Base-by-base conservation (phyloP, 805 yeast genomes). In the Metschnikowia henanensis region DNA sequence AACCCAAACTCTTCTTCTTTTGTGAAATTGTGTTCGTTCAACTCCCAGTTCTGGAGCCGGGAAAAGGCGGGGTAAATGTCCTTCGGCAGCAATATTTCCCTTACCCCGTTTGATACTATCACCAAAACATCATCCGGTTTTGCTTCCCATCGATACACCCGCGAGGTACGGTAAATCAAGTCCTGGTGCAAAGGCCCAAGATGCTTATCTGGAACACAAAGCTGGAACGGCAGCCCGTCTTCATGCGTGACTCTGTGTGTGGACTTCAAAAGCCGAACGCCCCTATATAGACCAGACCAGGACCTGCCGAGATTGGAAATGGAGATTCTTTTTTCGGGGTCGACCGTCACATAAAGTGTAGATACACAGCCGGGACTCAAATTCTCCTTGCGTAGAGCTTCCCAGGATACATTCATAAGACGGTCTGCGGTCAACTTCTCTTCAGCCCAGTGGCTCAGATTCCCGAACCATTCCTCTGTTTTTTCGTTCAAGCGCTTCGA, bases 221-320 rank as follows among this genome's bases (percentile, higher is more conserved):
- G 23, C 20, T 40, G 38, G 23, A 17, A 34, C n/a, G 34, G 30
- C 8, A 18, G 20, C 22, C 43, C 38, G 31, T 40, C 43, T 9
- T 16, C 33, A 15, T 40, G 38, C 16, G 15, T 16, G 4, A 17
- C 29, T 21, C 33, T 12, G 25, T 28, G 29, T 7, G 43, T 34
- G 13, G 37, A 20, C 10, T 29, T 10, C 28, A 40, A 16, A 7
- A 40, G 29, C 34, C 5, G 8, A 6, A 38, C 43, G 17, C 34
- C 16, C 29, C 43, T 19, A 16, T 12, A 40, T 6, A 40, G 16
- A 5, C 43, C 43, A n/a, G 43, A 38, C 43, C 43, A 40, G 3
- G 25, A 25, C 17, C 19, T 15, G 10, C 43, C 43, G 3, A 40
- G 16, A 20, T 40, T 40, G 6, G 43, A 19, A 4, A 40, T 19